Base-by-base conservation (phyloP, 2,329 filamentous ascomycete species). In the Apiospora pterosperma region DNA sequence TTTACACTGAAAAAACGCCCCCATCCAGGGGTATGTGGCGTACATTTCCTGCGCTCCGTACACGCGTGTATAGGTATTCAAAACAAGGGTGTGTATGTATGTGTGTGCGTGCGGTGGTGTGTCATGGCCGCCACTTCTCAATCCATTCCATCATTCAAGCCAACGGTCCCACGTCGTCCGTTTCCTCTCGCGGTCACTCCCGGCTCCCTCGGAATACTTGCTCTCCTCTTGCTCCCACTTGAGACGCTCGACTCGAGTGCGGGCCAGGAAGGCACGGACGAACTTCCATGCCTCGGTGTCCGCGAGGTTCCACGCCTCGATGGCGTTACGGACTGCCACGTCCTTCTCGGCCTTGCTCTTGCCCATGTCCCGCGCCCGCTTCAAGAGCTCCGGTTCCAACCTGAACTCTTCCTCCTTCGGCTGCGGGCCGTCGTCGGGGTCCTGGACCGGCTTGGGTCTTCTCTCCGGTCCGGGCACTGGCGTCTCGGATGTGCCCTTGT, bases 241-340 rank as follows among this genome's bases (percentile, higher is more conserved):
- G 69, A 81, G 75, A 64, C 90, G 80, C 80, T 93, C 90, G 58
- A 90, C 80, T 31, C 82, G 78, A 48, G 84, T 80, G 41, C 90
- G 79, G 21, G 90, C 90, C 61, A 88, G 79, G 68, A 85, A 92
- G 0, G 91, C 90, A 41, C 88, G 80, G 5, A 88, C 84, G 72
- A 94, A 94, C 71, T 86, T 87, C 91, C 91, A 95, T 1, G 88
- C 88, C 76, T 95, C 91, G 1, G 88, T 89, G 71, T 95, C 92
- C 0, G 88, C 90, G 68, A 93, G 74, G 73, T 87, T 89, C 87
- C 87, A 90, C 12, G 86, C 84, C 73, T 90, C 87, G n/a, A 88
- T 78, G 6, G 84, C 86, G 25, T 81, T 77, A 7, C 82, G 81
- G n/a, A 87, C 67, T 60, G 77, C 76, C 5, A 82, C 75, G 59